Percentiles rank a stretch among this genome's conserved stretches.
Conservation (phyloP, 768 basidiomycete species). For the Lanmaoa pseudosensibilis region DNA sequence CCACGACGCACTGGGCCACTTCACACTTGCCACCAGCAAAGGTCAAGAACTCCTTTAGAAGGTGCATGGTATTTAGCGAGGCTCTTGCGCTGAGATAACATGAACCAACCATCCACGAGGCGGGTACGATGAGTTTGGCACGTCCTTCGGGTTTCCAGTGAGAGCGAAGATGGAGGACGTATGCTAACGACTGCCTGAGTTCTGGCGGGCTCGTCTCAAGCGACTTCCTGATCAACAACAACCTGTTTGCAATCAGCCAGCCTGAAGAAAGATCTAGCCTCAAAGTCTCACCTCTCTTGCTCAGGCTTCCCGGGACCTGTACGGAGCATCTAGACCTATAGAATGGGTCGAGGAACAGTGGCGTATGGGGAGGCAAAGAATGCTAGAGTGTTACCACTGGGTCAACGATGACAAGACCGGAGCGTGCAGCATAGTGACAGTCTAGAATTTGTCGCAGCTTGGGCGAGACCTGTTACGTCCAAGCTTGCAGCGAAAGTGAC, state of each 20-base stretch:
- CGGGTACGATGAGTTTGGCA: conserved; percentile 21
- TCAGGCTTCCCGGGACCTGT: not conserved
- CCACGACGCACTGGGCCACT: not conserved
- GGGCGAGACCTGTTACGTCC: conserved; percentile 14
- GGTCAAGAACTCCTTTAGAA: conserved; percentile 12
- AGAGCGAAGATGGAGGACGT: conserved; percentile 25
- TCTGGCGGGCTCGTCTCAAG: conserved; percentile 17
- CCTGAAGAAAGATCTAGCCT: not conserved
- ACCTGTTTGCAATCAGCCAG: conserved; percentile 8
- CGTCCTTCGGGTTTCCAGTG: conserved; percentile 19
- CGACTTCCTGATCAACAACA: conserved; percentile 6
- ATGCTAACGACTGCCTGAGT: conserved; percentile 19
- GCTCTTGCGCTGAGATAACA: not conserved
- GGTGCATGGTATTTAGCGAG: not conserved
- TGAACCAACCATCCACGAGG: conserved; percentile 28
- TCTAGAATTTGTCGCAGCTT: not conserved
- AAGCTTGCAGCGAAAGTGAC: not conserved
- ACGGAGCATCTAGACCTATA: conserved; percentile 6
- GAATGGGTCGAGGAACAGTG: not conserved
- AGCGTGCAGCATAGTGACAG: not conserved
- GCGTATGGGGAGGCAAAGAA: not conserved
- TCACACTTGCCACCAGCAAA: conserved; percentile 2
- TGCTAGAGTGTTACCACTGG: not conserved
- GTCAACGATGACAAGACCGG: not conserved
- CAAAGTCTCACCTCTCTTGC: conserved; percentile 9